Evolutionary conservation across 805 yeast species (phyloP), one percentile per base, ranked within the genome.

Genomic region (Ogataea henricii): DNA sequence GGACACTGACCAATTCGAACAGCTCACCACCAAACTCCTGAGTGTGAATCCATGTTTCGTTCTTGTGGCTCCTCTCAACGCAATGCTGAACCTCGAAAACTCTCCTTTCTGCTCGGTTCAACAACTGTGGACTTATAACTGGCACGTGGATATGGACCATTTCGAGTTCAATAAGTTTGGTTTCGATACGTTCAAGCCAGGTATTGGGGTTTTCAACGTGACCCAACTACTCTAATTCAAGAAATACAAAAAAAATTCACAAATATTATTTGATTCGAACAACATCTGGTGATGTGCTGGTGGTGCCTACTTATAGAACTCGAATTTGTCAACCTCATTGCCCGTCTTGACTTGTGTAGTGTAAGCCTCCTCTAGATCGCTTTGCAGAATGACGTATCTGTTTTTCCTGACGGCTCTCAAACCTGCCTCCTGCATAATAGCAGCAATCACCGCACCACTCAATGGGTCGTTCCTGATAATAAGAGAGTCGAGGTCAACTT

Each of bases 351-450:
- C 99, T 77, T 94, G 99, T 33, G 96, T 73, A 46, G 96, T 87
- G 73, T 94, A 94, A 6, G 99, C 99, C 73, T 94, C 99, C 68
- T 94, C 99, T 66, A 94, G 76, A 73, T 94, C 99, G 65, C 85
- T 84, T 72, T 94, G 98, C 63, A 95, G 76, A 56, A 94, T 95
- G 70, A 94, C 96, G 68, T 95, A 94, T 72, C 99, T 82, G 70
- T 94, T 94, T 74, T 92, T 94, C 74, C 99, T 87, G 40, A 94
- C 98, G 1, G 99, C 99, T 59, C 99, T 83, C 58, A 94, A 79
- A 57, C 99, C 99, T 23, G 99, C 99, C 72, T 95, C 99, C 78
- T 94, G 99, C 99, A 94, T 94, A 58, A 94, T 92, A 14, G 99
- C 99, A 13, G 99, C 98, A 65, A 94, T 94, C 48, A 92, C 81